These are phyloP conservation scores for Penicillium occitanis DNA, from an alignment of 2,329 filamentous ascomycete genomes.

Conservation along the genomic window DNA sequence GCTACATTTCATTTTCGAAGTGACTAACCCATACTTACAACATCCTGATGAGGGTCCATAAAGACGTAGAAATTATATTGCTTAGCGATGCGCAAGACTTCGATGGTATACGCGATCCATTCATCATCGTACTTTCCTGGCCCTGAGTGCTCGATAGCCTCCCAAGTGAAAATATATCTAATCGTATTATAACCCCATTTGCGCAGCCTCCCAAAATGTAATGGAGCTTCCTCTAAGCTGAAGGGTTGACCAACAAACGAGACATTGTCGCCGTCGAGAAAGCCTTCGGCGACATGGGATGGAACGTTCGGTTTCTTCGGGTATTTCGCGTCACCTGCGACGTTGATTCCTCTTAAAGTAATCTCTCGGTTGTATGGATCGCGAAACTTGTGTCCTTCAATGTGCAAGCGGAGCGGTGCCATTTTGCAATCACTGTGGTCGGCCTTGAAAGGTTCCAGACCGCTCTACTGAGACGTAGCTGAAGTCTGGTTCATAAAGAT, in stretches of 20 bases:
- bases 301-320: conserved; percentile 78
- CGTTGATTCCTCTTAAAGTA: conserved; percentile 88
- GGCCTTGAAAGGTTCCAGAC: not conserved
- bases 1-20: not conserved
- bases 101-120: conserved; percentile 88
- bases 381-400: conserved; percentile 82
- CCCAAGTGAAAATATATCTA: conserved; percentile 97
- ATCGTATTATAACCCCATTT: conserved; percentile 95
- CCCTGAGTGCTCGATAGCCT: conserved; percentile 91
- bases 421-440: conserved; percentile 48
- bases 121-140: conserved; percentile 91
- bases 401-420: conserved; percentile 72
- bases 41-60: conserved; percentile 98
- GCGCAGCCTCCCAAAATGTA: conserved; percentile 81
- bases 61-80: conserved; percentile 93
- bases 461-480: not conserved
- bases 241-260: conserved; percentile 89
- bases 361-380: conserved; percentile 81
- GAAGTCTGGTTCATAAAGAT: not conserved
- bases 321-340: conserved; percentile 86
- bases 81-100: conserved; percentile 78
- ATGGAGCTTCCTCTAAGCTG: conserved; percentile 73
- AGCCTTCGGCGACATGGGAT: conserved; percentile 73
- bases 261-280: conserved; percentile 91
- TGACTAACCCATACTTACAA: conserved; percentile 57